phyloP scores from a whole-genome alignment of 1,139 yeast species.

The Yamadazyma buinensis region DNA sequence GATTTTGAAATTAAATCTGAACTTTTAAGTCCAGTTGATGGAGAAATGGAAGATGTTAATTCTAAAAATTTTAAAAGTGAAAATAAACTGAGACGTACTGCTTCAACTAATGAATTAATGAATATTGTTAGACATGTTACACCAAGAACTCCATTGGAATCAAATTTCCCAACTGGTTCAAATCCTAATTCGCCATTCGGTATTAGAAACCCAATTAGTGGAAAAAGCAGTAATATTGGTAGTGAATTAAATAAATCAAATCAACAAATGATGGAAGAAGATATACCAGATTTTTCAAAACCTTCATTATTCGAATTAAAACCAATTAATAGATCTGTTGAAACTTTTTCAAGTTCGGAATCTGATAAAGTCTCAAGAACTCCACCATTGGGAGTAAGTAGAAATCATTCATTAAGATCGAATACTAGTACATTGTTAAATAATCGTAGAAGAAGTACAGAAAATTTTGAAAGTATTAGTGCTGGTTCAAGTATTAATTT shows the following conservation, averaged over 20 bases:
- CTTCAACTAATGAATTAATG: conserved; percentile 15
- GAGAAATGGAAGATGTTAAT: conserved; percentile 4
- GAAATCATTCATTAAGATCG: conserved; percentile 12
- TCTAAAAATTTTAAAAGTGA: conserved; percentile 9
- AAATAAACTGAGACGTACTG: conserved; percentile 15
- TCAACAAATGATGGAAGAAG: conserved; percentile 9
- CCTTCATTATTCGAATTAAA: conserved; percentile 22
- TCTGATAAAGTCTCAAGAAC: conserved; percentile 14
- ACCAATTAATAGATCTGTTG: conserved; percentile 31
- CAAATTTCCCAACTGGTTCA: neutral
- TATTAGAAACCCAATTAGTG: neutral
- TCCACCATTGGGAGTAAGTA: conserved; percentile 14
- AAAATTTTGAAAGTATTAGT: conserved; percentile 1
- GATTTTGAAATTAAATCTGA: conserved; percentile 12
- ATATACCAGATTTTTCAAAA: too few relatives aligned
- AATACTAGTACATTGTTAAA: conserved; percentile 5
- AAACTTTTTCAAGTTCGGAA: conserved; percentile 20
- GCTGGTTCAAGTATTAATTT: conserved; percentile 4
- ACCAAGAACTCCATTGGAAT: conserved; percentile 9
- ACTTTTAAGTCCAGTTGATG: conserved; percentile 4
- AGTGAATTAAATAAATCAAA: conserved; percentile 21
- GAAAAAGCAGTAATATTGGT: neutral
- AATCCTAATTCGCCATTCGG: neutral
- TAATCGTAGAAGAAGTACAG: neutral
- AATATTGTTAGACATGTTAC: conserved; percentile 13